Percentiles rank a stretch among this genome's conserved stretches.
Evolutionary conservation across 1,284 basidiomycete genomes (phyloP).

Genomic region (Ustilago loliicola): DNA sequence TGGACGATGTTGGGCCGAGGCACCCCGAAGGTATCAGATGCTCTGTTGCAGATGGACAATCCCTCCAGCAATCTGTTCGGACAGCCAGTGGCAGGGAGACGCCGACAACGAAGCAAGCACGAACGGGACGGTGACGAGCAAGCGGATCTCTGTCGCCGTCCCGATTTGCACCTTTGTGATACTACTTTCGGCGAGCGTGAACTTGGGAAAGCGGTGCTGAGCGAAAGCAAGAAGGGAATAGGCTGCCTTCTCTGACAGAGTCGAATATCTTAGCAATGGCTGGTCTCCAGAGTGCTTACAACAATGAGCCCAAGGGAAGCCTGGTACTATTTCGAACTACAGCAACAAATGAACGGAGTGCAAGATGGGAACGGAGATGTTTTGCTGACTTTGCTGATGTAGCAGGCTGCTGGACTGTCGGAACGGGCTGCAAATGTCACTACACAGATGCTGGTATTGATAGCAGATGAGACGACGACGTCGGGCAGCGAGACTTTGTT

Average conservation of each 20-base stretch:
- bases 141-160: background rate
- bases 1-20: background rate
- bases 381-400: background rate
- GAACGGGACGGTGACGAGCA: background rate
- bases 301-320: background rate
- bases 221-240: background rate
- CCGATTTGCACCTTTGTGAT: background rate
- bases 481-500: background rate
- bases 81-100: background rate
- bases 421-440: background rate
- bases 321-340: background rate
- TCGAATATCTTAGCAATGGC: background rate
- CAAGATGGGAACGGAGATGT: background rate
- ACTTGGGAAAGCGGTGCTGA: background rate
- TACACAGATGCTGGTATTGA: background rate
- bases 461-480: background rate
- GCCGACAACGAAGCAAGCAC: background rate
- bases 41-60: slow-evolving; percentile 2
- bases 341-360: background rate
- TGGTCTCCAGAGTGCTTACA: background rate
- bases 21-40: background rate
- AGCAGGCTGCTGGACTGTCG: background rate
- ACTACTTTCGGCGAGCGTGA: background rate
- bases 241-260: background rate
- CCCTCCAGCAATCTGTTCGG: background rate